A percentile compares a stretch with the other conserved stretches of the same genome.
Evolutionary conservation across 2,329 filamentous ascomycete genomes (phyloP).

Genomic region (Venturia pyrina): DNA sequence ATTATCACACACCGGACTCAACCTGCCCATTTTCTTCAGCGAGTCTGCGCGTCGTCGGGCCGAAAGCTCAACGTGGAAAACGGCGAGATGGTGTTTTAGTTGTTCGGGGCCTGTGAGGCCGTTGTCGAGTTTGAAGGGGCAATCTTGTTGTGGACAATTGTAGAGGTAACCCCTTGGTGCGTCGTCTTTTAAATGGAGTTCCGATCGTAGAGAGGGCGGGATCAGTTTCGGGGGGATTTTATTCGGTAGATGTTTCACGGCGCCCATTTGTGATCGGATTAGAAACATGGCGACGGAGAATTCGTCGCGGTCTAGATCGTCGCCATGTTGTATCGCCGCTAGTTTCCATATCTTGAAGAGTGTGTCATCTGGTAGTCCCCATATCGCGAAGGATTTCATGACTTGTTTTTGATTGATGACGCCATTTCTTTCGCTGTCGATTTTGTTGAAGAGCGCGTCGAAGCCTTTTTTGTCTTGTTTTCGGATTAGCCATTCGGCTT

Average conservation of each 20-base stretch:
- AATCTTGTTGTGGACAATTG: neutral
- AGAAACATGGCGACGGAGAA: conserved; percentile 98
- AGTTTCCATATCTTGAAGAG: conserved; percentile 96
- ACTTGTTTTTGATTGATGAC: conserved; percentile 90
- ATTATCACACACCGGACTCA: neutral
- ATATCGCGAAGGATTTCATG: conserved; percentile 88
- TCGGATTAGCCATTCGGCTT: conserved; percentile 71
- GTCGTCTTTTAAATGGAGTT: neutral
- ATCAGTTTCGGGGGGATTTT: conserved; percentile 72
- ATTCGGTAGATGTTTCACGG: conserved; percentile 62
- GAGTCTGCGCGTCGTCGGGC: neutral
- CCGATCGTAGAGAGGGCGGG: conserved; percentile 50
- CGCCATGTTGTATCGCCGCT: conserved; percentile 84
- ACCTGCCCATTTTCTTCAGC: neutral
- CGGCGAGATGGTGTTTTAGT: neutral
- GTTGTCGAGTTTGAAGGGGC: neutral
- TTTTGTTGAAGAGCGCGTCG: conserved; percentile 71
- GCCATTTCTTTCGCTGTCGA: conserved; percentile 76
- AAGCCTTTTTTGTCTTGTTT: conserved; percentile 79
- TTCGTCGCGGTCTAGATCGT: conserved; percentile 74
- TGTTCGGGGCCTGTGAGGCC: neutral
- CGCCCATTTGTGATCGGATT: conserved; percentile 78
- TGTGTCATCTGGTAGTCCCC: conserved; percentile 75
- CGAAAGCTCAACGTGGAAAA: neutral
- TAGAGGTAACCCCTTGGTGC: neutral